Base-by-base conservation (phyloP, 345 rosid genomes). In the Bruguiera sexangula region DNA sequence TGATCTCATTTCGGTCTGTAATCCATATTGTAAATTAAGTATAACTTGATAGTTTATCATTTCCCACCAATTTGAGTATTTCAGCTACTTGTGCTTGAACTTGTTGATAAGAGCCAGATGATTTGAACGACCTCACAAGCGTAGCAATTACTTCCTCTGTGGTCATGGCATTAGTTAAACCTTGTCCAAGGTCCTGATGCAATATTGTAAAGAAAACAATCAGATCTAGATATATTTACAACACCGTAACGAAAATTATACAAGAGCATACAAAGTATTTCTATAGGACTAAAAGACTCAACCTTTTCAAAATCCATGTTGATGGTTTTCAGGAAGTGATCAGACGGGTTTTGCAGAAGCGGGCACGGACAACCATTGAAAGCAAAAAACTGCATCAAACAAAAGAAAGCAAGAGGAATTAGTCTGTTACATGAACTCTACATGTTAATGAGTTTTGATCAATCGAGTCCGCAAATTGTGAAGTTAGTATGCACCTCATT, bases 251-350 rank as follows among this genome's bases (percentile, higher is more conserved):
- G 30, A 24, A 56, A 56, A 56, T 24, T 24, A 22, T 8, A 54
- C 59, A 21, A 54, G 8, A 21, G 59, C 21, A 8, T 9, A 54
- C 9, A 22, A 21, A 54, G 27, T 27, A 54, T 7, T 21, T 54
- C 11, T 5, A 0, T 27, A 22, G 29, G 50, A 34, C 37, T 34
- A 7, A 8, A 31, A 32, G 6, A 18, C 3, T 30, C 8, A 74
- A 85, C 89, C 80, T 19, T 46, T 13, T 83, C 78, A 21, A 85
- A 85, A 69, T 85, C 89, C 46, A 69, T 77, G 62, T 85, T 83
- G 26, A 83, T 79, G 46, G 82, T 81, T 69, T 76, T 77, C 52
- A 81, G 82, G 65, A 79, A 84, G 59, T 84, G 85, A 73, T 84
- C 85, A 31, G 85, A 79, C 15, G 87, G 87, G 22, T 77, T 84